These are phyloP conservation scores for Alternaria conjuncta DNA, from an alignment of 2,329 filamentous ascomycete species.

Conservation along the genomic window DNA sequence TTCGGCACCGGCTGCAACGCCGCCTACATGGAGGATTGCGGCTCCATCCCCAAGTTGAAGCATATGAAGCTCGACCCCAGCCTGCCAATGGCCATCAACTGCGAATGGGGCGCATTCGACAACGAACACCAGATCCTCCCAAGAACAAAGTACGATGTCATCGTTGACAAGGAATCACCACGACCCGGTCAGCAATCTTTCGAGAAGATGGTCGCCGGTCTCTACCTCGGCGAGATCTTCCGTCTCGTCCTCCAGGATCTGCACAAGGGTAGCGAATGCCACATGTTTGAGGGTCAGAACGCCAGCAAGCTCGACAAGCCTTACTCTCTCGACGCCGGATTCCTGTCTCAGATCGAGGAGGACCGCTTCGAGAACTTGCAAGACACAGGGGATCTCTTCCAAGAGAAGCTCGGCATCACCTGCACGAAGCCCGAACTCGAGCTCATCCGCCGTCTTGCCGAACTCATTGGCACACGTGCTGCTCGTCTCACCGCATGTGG, in stretches of 20 bases:
- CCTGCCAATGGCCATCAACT: conserved; percentile 94
- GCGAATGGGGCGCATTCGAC: conserved; percentile 97
- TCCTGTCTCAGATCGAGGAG: conserved; percentile 91
- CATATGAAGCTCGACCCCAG: conserved; percentile 87
- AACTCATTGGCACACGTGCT: conserved; percentile 92
- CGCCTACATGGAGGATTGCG: conserved; percentile 94
- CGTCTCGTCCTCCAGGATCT: conserved; percentile 85
- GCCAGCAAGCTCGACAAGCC: conserved; percentile 80
- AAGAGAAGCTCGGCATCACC: conserved; percentile 73
- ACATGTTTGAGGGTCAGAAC: conserved; percentile 84
- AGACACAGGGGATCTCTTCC: conserved; percentile 85
- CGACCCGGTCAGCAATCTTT: conserved; percentile 94
- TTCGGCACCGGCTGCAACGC: conserved; percentile 99
- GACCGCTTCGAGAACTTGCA: conserved; percentile 95
- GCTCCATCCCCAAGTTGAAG: conserved; percentile 90
- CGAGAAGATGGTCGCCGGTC: conserved; percentile 96
- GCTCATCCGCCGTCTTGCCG: conserved; percentile 84
- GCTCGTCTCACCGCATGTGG: conserved; percentile 93
- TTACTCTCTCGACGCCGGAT: conserved; percentile 90
- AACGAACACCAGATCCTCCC: conserved; percentile 91
- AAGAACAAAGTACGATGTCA: conserved; percentile 82
- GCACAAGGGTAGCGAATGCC: conserved; percentile 67
- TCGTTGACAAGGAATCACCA: conserved; percentile 89
- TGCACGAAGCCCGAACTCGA: conserved; percentile 82
- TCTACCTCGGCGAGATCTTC: conserved; percentile 95